These are phyloP conservation scores for Vicia faba DNA, from an alignment of 306 rosid species.

Conservation along the genomic window DNA sequence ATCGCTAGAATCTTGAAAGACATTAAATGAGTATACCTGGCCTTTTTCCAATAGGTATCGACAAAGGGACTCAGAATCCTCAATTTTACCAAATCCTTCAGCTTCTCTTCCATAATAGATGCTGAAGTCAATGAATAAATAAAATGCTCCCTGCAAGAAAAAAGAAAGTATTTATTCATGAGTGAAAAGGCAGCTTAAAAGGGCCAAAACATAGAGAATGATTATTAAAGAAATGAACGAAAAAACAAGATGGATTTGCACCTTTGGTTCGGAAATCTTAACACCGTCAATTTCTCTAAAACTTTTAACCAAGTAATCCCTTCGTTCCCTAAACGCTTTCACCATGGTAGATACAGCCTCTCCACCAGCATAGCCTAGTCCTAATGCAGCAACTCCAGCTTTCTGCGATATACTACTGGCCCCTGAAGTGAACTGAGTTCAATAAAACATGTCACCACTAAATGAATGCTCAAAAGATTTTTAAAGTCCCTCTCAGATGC, in stretches of 20 bases:
- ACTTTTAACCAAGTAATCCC: constrained; percentile 87
- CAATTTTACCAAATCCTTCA: constrained; percentile 84
- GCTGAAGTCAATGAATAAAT: constrained; percentile 88
- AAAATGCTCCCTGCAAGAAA: constrained; percentile 87
- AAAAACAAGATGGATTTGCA: constrained; percentile 34
- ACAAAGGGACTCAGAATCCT: constrained; percentile 83
- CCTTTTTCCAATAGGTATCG: constrained; percentile 77
- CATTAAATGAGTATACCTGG: constrained; percentile 59
- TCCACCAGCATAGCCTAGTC: constrained; percentile 96
- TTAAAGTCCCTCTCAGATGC: constrained; percentile 8
- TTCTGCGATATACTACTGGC: constrained; percentile 94
- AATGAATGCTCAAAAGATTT: constrained; percentile 22
- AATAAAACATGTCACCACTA: constrained; percentile 37
- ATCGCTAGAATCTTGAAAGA: neutral
- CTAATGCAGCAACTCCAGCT: constrained; percentile 93
- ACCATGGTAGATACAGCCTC: constrained; percentile 81
- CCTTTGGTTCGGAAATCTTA: constrained; percentile 87
- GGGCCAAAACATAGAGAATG: neutral
- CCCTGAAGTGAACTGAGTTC: constrained; percentile 80
- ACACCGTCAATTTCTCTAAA: constrained; percentile 76
- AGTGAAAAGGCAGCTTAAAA: neutral
- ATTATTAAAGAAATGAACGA: constrained; percentile 17
- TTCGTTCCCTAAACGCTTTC: constrained; percentile 85
- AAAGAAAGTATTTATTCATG: neutral
- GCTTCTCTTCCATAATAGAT: constrained; percentile 75